phyloP scores from a whole-genome alignment of 306 rosid species.

The Begonia masoniana region DNA sequence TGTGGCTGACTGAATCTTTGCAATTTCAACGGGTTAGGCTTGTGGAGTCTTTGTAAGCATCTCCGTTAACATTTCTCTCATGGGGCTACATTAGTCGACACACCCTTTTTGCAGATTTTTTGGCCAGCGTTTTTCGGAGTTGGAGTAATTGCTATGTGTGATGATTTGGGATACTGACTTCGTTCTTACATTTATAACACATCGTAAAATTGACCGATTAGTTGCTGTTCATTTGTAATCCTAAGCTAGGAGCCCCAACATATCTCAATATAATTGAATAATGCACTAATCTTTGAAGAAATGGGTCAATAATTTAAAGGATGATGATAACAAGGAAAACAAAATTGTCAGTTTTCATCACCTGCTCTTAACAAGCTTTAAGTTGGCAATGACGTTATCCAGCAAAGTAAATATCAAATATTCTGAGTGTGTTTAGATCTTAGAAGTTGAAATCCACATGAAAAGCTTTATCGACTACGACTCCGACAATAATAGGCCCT shows the following conservation, averaged over 20 bases:
- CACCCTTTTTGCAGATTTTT: constrained; percentile 49
- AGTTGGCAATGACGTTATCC: too few relatives aligned
- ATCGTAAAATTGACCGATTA: too few relatives aligned
- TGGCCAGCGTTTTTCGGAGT: constrained; percentile 58
- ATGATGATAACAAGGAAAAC: too few relatives aligned
- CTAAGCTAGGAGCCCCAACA: too few relatives aligned
- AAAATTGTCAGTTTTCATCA: too few relatives aligned
- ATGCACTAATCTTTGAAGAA: too few relatives aligned
- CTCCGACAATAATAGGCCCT: constrained; percentile 55
- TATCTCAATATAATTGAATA: too few relatives aligned
- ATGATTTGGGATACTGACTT: constrained; percentile 55
- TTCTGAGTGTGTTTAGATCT: constrained; percentile 5
- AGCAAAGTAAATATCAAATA: too few relatives aligned
- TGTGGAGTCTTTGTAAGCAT: constrained; percentile 58
- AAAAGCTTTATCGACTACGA: constrained; percentile 21
- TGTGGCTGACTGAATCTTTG: constrained; percentile 58
- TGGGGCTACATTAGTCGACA: constrained; percentile 46
- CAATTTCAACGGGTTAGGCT: constrained; percentile 71
- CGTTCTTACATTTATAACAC: too few relatives aligned
- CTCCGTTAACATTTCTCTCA: constrained; percentile 67
- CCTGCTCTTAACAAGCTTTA: too few relatives aligned
- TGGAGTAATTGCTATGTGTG: constrained; percentile 44
- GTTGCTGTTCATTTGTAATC: too few relatives aligned
- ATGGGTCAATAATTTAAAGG: too few relatives aligned
- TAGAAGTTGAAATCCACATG: constrained; percentile 23